These are phyloP conservation scores for Saxispiralis lemnorum DNA, from an alignment of 495 filamentous ascomycete genomes.

Conservation along the genomic window DNA sequence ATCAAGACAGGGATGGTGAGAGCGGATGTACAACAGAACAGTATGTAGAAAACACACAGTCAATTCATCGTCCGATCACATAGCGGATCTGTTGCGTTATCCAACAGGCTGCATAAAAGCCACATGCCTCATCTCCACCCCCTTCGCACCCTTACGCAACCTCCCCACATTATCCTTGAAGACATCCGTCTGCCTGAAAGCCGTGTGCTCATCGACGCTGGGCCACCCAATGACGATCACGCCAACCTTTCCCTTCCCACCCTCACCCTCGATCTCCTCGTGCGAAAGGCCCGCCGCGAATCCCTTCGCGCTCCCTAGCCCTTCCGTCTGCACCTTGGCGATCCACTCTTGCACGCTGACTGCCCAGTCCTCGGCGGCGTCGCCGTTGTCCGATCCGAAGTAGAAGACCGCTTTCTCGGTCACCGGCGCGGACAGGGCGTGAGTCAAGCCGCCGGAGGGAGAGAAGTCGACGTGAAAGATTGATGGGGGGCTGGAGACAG, in stretches of 20 bases:
- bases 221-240: constrained; percentile 11
- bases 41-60: no score
- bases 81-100: neutral
- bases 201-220: constrained; percentile 11
- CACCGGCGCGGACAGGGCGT: constrained; percentile 10
- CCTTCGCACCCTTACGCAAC: constrained; percentile 10
- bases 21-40: no score
- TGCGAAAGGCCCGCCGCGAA: constrained; percentile 6
- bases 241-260: constrained; percentile 10
- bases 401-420: constrained; percentile 14
- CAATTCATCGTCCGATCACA: no score
- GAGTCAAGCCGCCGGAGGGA: constrained; percentile 4
- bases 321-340: constrained; percentile 3
- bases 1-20: no score
- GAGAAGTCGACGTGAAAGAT: constrained; percentile 14
- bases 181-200: neutral
- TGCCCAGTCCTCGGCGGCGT: constrained; percentile 5
- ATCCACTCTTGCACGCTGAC: constrained; percentile 4
- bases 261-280: constrained; percentile 14
- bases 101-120: constrained; percentile 1
- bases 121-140: constrained; percentile 13
- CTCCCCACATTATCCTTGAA: constrained; percentile 16
- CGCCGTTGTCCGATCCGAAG: constrained; percentile 7
- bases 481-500: constrained; percentile 1
- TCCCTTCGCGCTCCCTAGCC: neutral